These are phyloP conservation scores for Mrakia blollopis DNA, from an alignment of 768 basidiomycete species.

Conservation along the genomic window DNA sequence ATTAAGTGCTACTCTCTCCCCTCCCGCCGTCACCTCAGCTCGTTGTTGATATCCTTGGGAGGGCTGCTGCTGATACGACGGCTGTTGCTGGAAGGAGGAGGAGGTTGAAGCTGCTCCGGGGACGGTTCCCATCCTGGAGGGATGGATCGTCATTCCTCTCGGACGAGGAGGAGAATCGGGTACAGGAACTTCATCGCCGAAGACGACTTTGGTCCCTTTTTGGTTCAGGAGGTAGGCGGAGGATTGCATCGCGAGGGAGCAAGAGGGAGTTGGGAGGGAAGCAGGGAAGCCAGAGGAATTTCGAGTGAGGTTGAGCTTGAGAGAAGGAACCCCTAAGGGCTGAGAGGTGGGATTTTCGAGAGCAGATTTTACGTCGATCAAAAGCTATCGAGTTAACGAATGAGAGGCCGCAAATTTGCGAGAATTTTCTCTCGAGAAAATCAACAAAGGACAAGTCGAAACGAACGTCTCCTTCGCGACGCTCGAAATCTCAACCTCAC, in stretches of 20 bases:
- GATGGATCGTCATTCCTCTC: slow-evolving; percentile 1
- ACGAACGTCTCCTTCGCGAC: too few relatives aligned
- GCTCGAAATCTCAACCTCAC: too few relatives aligned
- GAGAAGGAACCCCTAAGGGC: too few relatives aligned
- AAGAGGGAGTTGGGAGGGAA: background rate
- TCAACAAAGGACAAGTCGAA: too few relatives aligned
- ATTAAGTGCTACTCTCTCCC: too few relatives aligned
- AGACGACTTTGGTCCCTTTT: slow-evolving; percentile 15
- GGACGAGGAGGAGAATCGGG: slow-evolving; percentile 6
- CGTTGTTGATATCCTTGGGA: background rate
- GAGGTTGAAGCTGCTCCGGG: background rate
- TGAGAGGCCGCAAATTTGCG: too few relatives aligned
- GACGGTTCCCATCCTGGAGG: background rate
- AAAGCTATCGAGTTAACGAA: too few relatives aligned
- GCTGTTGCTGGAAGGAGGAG: background rate
- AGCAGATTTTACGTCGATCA: too few relatives aligned
- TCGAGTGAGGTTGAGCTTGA: background rate
- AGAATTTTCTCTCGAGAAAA: too few relatives aligned
- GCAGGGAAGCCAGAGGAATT: background rate
- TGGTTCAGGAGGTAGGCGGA: background rate
- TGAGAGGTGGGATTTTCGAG: too few relatives aligned
- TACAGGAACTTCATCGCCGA: background rate
- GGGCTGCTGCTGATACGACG: too few relatives aligned
- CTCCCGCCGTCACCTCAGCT: background rate
- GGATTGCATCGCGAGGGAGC: background rate